phyloP scores from a whole-genome alignment of 192 early-diverging fungal genomes.

The Coemansia sp. region DNA sequence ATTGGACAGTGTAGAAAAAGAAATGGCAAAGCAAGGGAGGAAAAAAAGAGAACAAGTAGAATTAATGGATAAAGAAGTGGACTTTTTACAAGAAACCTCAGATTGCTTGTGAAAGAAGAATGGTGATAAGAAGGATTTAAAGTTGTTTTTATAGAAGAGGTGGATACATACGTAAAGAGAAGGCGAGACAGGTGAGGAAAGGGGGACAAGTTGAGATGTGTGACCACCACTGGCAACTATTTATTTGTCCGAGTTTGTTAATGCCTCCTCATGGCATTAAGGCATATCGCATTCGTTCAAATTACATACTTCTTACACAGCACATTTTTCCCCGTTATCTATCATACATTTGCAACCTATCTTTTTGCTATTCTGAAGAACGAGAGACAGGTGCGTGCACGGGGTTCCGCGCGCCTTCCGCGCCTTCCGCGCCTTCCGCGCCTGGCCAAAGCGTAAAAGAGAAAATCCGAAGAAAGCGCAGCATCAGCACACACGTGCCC shows the following conservation, averaged over 20 bases:
- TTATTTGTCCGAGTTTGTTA: background rate
- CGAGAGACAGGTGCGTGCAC: background rate
- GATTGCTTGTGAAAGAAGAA: no score
- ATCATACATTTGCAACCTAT: no score
- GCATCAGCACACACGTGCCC: constrained; percentile 6
- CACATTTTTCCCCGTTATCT: no score
- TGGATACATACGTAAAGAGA: background rate
- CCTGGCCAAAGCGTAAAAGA: background rate
- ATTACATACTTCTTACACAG: no score
- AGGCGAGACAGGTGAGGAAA: background rate
- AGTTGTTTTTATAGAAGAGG: background rate
- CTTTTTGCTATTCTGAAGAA: background rate
- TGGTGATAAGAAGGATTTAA: background rate
- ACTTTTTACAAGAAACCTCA: no score
- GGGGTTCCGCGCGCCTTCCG: constrained; percentile 3
- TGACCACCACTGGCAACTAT: no score
- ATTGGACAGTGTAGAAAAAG: background rate
- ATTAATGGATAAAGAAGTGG: no score
- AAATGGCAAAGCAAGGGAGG: no score
- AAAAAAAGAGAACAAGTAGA: no score
- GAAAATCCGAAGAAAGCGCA: background rate
- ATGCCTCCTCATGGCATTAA: no score
- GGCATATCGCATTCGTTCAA: no score
- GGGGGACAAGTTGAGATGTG: no score
- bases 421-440: background rate